phyloP scores from a whole-genome alignment of 768 basidiomycete genomes.

The Fomitopsis pulvina region DNA sequence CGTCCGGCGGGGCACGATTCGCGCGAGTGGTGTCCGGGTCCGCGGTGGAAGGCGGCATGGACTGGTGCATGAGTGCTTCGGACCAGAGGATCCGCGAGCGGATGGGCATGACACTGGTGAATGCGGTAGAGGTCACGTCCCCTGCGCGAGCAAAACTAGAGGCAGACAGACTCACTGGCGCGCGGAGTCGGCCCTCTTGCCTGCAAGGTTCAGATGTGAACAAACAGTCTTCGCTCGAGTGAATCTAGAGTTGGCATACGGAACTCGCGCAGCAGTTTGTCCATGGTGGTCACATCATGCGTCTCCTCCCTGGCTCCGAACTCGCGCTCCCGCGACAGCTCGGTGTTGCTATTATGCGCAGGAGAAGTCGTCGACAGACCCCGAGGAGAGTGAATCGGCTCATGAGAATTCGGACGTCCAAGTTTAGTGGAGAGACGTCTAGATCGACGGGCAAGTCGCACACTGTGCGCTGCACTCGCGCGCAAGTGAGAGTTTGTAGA shows the following conservation, averaged over 20 bases:
- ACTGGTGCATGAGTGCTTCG: constrained; percentile 33
- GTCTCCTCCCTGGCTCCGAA: constrained; percentile 38
- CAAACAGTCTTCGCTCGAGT: neutral
- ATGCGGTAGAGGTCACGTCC: too few relatives aligned
- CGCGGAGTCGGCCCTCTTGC: constrained; percentile 12
- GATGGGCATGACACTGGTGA: constrained; percentile 48
- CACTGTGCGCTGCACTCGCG: neutral
- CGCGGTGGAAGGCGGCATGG: constrained; percentile 5
- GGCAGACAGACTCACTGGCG: too few relatives aligned
- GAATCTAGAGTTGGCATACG: constrained; percentile 34
- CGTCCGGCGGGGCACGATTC: constrained; percentile 13
- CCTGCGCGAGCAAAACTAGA: too few relatives aligned
- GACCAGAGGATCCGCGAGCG: constrained; percentile 51
- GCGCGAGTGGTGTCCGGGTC: constrained; percentile 13
- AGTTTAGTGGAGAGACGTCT: neutral
- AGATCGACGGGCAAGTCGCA: neutral
- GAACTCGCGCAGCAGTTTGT: constrained; percentile 45
- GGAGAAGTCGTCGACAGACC: constrained; percentile 6
- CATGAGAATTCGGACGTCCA: neutral
- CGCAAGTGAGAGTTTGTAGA: neutral
- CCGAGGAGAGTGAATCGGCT: neutral
- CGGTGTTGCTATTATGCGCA: too few relatives aligned
- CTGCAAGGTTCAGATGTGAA: neutral
- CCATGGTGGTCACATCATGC: constrained; percentile 53
- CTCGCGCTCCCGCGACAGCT: constrained; percentile 15